phyloP scores from a whole-genome alignment of 345 rosid genomes.

The Camelina laxa region DNA sequence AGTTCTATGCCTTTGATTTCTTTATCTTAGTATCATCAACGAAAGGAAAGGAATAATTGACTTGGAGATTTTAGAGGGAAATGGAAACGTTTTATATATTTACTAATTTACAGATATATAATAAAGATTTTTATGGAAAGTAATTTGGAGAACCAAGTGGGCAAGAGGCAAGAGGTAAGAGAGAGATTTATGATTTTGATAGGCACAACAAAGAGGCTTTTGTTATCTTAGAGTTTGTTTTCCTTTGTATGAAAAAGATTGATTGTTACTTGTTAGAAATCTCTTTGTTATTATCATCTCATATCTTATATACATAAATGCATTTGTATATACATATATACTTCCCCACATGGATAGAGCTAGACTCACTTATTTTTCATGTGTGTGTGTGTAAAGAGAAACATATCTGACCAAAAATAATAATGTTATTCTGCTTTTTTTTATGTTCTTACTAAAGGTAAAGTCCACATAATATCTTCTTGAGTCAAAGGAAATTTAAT shows the following conservation, averaged over 20 bases:
- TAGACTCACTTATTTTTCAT: constrained; percentile 3
- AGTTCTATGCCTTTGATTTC: neutral
- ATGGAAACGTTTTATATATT: constrained; percentile 11
- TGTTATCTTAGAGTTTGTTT: constrained; percentile 20
- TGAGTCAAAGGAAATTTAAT: neutral
- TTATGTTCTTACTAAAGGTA: neutral
- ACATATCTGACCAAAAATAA: constrained; percentile 14
- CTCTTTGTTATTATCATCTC: neutral
- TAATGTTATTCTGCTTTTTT: neutral
- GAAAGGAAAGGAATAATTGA: constrained; percentile 2
- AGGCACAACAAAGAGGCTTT: constrained; percentile 35
- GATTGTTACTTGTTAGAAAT: neutral
- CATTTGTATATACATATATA: too few species aligned
- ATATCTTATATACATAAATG: neutral
- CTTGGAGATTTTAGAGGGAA: constrained; percentile 26
- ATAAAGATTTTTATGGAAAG: neutral
- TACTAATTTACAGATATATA: constrained; percentile 6
- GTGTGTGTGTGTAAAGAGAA: constrained; percentile 25
- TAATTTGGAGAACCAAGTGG: constrained; percentile 41
- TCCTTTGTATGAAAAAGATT: constrained; percentile 13
- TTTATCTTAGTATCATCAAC: neutral
- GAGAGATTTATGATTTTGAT: constrained; percentile 25
- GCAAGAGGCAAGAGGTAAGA: constrained; percentile 21
- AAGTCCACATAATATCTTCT: neutral
- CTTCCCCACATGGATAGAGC: constrained; percentile 11